Base-by-base conservation (phyloP, 306 rosid species). In the Inga laurina region DNA sequence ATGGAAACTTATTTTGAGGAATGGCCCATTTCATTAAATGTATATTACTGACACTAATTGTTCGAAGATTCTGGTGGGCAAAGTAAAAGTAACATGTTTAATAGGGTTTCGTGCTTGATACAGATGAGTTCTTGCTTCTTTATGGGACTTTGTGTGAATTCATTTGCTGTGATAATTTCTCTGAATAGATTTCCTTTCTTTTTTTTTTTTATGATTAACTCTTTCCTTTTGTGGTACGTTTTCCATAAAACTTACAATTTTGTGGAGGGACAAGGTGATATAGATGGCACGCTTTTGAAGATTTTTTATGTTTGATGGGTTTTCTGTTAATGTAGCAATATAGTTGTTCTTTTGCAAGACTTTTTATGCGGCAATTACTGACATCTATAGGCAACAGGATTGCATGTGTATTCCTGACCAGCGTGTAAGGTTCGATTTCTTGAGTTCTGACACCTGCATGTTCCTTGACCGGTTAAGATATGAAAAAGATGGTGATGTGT, bases 351-450 rank as follows among this genome's bases (percentile, higher is more conserved):
- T 41, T 74, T 30, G 72, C 19, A 13, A 43, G 46, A 39, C 14
- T 16, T 39, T 24, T 10, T 79, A 21, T 34, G 15, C 75, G 72
- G 35, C 59, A 21, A 71, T 41, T n/a, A 11, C 12, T 44, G 54
- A 44, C 57, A 54, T 77, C 76, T 82, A 19, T 78, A 9, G 27
- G 80, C 74, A 77, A 44, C 8, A 5, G 21, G 62, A 24, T 18
- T 35, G 45, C 46, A 68, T 68, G 46, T 68, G 73, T 19, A 37
- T 18, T 21, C 27, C 73, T 18, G 19, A 35, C 4, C 46, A 3
- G 48, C 4, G 48, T 35, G 21, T 66, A 7, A 66, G 9, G 30
- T 37, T 43, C 48, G 1, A 10, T 61, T 37, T 68, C 24, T 37
- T 18, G 39, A 37, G 73, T 43, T 68, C 22, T 61, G 48, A 3